A percentile compares a stretch with the other conserved stretches of the same genome.
These are phyloP conservation scores for Trametes elegans DNA, from an alignment of 768 basidiomycete genomes.

Conservation along the genomic window DNA sequence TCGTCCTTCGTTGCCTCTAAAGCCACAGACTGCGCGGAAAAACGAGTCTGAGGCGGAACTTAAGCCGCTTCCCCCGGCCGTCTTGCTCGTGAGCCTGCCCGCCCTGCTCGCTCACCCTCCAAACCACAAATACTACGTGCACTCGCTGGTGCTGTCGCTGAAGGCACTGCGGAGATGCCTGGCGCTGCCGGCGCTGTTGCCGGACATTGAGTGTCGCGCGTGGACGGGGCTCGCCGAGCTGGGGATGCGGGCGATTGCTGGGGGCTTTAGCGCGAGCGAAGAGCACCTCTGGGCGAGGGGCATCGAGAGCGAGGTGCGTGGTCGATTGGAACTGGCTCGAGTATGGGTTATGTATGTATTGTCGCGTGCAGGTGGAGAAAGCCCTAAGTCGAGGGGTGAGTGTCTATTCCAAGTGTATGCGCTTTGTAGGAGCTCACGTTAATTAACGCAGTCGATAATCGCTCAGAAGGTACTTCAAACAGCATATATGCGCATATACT, in stretches of 20 bases:
- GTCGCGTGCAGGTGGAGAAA: conserved; percentile 46
- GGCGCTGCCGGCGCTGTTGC: conserved; percentile 45
- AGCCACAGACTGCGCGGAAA: background rate
- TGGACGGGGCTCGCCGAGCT: conserved; percentile 71
- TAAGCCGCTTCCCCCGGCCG: conserved; percentile 38
- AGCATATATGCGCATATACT: conserved; percentile 3
- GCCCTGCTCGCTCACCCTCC: conserved; percentile 62
- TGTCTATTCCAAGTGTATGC: conserved; percentile 12
- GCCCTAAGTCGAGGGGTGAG: conserved; percentile 71
- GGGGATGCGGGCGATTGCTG: conserved; percentile 54
- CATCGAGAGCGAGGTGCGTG: conserved; percentile 52
- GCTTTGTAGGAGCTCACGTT: background rate
- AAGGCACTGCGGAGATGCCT: conserved; percentile 58
- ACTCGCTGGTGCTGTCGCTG: conserved; percentile 55
- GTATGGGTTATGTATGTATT: background rate
- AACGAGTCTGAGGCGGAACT: conserved; percentile 10
- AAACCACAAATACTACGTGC: conserved; percentile 50
- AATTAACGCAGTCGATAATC: conserved; percentile 30
- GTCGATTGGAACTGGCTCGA: background rate
- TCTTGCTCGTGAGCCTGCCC: conserved; percentile 63
- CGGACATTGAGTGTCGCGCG: conserved; percentile 64
- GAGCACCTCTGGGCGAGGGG: conserved; percentile 47
- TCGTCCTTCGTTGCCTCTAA: background rate
- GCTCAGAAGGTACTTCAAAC: conserved; percentile 52
- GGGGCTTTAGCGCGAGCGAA: conserved; percentile 39